Evolutionary conservation across 495 filamentous ascomycete species (phyloP).

Genomic region (Hypoxylon fragiforme): DNA sequence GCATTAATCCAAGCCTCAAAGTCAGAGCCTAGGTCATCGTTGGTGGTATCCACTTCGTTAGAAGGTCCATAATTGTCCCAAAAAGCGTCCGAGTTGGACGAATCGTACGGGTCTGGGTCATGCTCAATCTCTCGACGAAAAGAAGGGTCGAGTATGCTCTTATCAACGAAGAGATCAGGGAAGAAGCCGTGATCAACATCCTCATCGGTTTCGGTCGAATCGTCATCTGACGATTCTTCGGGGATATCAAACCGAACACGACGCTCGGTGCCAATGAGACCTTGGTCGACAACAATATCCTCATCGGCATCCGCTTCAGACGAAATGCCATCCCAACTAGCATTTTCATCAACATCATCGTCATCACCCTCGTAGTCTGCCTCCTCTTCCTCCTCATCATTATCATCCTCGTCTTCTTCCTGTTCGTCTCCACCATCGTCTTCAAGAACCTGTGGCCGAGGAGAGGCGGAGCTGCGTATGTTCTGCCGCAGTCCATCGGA

Average conservation of each 20-base stretch:
- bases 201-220: slow-evolving; percentile 49
- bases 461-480: slow-evolving; percentile 37
- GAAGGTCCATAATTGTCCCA: slow-evolving; percentile 49
- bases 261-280: slow-evolving; percentile 50
- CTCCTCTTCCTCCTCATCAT: slow-evolving; percentile 42
- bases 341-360: slow-evolving; percentile 48
- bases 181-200: slow-evolving; percentile 57
- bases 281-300: slow-evolving; percentile 47
- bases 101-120: slow-evolving; percentile 56
- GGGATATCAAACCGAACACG: slow-evolving; percentile 58
- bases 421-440: too few species aligned
- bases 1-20: slow-evolving; percentile 37
- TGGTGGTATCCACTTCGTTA: slow-evolving; percentile 7
- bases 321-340: slow-evolving; percentile 61
- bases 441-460: slow-evolving; percentile 47
- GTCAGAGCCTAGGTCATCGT: slow-evolving; percentile 33
- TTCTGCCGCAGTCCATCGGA: slow-evolving; percentile 40
- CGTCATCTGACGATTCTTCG: slow-evolving; percentile 50
- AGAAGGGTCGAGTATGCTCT: slow-evolving; percentile 67
- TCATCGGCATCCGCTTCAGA: slow-evolving; percentile 53
- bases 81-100: slow-evolving; percentile 48
- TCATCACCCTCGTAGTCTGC: slow-evolving; percentile 43
- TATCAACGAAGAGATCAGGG: slow-evolving; percentile 71
- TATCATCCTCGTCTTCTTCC: slow-evolving; percentile 39
- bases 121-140: slow-evolving; percentile 72